Conservation (phyloP, 2,329 filamentous ascomycete species). For the Colletotrichum higginsianum region DNA sequence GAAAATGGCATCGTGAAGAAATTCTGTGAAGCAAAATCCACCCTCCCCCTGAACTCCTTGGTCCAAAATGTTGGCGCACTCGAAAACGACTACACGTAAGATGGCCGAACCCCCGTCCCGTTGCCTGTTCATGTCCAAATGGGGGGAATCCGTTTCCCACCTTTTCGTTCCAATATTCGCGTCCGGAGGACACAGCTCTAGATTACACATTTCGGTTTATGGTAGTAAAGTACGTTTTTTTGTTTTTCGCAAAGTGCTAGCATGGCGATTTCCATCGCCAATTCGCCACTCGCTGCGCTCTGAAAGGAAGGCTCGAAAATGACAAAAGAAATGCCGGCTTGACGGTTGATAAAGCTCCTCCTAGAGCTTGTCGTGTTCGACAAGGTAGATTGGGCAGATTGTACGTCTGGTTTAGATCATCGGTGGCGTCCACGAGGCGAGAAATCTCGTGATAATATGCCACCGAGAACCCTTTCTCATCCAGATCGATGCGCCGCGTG, state of each 20-base stretch:
- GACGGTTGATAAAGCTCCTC: conserved; percentile 11
- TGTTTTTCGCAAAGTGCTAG: conserved; percentile 14
- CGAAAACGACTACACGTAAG: conserved; percentile 28
- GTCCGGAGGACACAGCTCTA: conserved; percentile 40
- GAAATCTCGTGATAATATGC: background rate
- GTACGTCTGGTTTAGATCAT: background rate
- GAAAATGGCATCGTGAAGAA: conserved; percentile 24
- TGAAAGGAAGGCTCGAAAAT: conserved; percentile 36
- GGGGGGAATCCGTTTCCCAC: conserved; percentile 1
- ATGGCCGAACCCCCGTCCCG: conserved; percentile 34
- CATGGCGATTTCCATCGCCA: conserved; percentile 26
- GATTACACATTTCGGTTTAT: conserved; percentile 56
- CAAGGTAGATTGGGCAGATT: background rate
- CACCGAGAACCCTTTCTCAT: background rate
- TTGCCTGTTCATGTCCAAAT: conserved; percentile 37
- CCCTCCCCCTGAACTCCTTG: conserved; percentile 25
- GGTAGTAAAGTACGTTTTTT: conserved; percentile 44
- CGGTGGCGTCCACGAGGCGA: background rate
- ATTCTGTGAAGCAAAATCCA: conserved; percentile 22
- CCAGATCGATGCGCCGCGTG: conserved; percentile 6
- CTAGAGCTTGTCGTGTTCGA: conserved; percentile 7
- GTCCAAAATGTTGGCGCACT: conserved; percentile 17
- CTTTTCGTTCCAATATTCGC: conserved; percentile 35
- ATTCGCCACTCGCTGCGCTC: conserved; percentile 38
- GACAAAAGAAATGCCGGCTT: conserved; percentile 42